phyloP scores from a whole-genome alignment of 495 filamentous ascomycete species.

The Platismatia glauca region DNA sequence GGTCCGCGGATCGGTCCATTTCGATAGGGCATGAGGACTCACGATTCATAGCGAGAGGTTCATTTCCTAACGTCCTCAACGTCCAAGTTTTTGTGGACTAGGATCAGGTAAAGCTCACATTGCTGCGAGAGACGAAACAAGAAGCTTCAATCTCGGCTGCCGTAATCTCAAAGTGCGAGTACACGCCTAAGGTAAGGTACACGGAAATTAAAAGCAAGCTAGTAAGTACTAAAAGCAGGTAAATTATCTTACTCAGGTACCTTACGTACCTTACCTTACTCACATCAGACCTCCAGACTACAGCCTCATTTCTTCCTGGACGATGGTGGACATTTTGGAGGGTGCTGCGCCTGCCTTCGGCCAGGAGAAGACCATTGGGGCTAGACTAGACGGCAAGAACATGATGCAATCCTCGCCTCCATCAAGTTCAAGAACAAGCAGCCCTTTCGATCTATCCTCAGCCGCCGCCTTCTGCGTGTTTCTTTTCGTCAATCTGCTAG shows the following conservation, averaged over 20 bases:
- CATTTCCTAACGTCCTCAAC: neutral
- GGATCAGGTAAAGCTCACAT: neutral
- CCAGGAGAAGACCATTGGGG: neutral
- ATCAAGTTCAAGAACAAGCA: neutral
- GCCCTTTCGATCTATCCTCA: conserved; percentile 36
- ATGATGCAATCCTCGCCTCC: neutral
- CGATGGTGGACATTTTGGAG: neutral
- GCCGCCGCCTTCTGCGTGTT: conserved; percentile 57
- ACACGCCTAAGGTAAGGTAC: too few relatives aligned
- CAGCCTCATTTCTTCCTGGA: neutral
- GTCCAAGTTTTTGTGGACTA: too few relatives aligned
- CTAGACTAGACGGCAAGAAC: neutral
- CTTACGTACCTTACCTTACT: neutral
- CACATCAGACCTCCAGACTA: neutral
- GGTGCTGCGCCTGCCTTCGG: neutral
- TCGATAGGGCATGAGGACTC: neutral
- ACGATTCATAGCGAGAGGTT: neutral
- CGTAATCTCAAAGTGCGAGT: neutral
- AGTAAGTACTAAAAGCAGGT: too few relatives aligned
- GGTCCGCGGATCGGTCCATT: conserved; percentile 4
- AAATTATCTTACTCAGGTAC: too few relatives aligned
- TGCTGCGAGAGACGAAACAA: neutral
- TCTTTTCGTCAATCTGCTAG: conserved; percentile 58
- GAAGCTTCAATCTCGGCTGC: neutral
- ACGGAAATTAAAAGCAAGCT: too few relatives aligned